These are phyloP conservation scores for Oryza nivara DNA, from an alignment of 176 grass and related monocot species.

Conservation along the genomic window DNA sequence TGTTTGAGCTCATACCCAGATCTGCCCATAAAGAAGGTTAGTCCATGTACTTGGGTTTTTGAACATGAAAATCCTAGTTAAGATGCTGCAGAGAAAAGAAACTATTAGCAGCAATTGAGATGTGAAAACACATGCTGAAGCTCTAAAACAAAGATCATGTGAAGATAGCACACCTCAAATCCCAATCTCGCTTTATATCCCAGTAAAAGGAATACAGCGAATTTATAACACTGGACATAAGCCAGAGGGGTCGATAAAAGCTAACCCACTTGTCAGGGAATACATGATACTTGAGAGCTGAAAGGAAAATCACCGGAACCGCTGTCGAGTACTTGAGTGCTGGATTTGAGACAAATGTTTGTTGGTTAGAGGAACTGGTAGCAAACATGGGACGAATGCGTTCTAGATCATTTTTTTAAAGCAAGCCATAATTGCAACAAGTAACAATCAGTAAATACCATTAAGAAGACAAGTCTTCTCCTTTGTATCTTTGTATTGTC, in stretches of 20 bases:
- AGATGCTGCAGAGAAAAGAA: slow-evolving; percentile 59
- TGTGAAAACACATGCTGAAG: slow-evolving; percentile 3
- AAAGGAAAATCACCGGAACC: slow-evolving; percentile 90
- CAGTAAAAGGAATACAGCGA: slow-evolving; percentile 97
- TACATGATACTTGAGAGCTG: slow-evolving; percentile 94
- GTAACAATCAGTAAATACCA: slow-evolving; percentile 54
- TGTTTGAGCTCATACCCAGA: slow-evolving; percentile 62
- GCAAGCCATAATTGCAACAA: slow-evolving; percentile 7
- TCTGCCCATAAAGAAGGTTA: slow-evolving; percentile 65
- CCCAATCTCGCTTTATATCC: slow-evolving; percentile 97
- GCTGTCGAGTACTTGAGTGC: slow-evolving; percentile 96
- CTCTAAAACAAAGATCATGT: slow-evolving; percentile 13
- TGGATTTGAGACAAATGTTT: slow-evolving; percentile 42
- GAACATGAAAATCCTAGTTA: slow-evolving; percentile 92
- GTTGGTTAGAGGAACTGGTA: slow-evolving; percentile 27
- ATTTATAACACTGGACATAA: slow-evolving; percentile 86
- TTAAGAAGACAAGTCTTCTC: slow-evolving; percentile 91
- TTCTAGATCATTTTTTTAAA: slow-evolving; percentile 6
- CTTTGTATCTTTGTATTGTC: slow-evolving; percentile 95
- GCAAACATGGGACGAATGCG: background rate
- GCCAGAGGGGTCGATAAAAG: slow-evolving; percentile 92
- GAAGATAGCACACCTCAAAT: slow-evolving; percentile 67
- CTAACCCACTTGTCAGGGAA: slow-evolving; percentile 68
- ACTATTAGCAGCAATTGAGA: slow-evolving; percentile 36
- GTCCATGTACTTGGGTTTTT: slow-evolving; percentile 72